These are phyloP conservation scores for Solanum piurae DNA, from an alignment of 257 asterid genomes.

Conservation along the genomic window DNA sequence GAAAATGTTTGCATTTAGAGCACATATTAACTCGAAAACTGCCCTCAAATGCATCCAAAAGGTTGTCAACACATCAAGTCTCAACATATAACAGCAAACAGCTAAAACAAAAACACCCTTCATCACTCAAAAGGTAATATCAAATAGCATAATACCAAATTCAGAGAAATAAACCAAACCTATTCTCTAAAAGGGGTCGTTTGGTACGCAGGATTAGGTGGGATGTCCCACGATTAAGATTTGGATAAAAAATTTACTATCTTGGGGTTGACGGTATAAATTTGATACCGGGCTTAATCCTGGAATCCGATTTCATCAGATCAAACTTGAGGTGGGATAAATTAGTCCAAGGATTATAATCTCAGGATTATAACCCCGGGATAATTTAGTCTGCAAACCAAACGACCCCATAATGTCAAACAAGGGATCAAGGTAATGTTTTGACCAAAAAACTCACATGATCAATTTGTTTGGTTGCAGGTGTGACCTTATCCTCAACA, in stretches of 20 bases:
- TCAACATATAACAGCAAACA: not conserved
- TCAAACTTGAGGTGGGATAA: not conserved
- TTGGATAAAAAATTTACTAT: not conserved
- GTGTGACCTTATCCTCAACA: conserved; percentile 65
- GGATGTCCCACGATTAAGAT: not conserved
- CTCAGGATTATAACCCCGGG: not conserved
- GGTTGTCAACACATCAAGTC: not conserved
- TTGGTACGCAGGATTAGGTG: not conserved
- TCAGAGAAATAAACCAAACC: not conserved
- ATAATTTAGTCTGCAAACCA: not conserved
- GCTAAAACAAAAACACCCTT: not conserved
- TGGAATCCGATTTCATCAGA: not conserved
- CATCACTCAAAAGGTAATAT: not conserved
- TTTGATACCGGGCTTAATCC: not conserved
- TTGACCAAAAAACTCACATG: conserved; percentile 42
- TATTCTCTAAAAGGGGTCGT: not conserved
- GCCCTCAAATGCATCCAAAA: not conserved
- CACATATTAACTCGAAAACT: not conserved
- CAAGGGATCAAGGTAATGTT: not conserved
- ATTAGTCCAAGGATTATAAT: not conserved
- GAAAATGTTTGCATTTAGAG: not conserved
- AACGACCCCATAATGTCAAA: not conserved
- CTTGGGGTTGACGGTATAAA: not conserved
- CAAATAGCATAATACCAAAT: not conserved
- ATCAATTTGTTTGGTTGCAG: conserved; percentile 98